These are phyloP conservation scores for Globomyces sp. DNA, from an alignment of 371 early-diverging fungal genomes.

Conservation along the genomic window DNA sequence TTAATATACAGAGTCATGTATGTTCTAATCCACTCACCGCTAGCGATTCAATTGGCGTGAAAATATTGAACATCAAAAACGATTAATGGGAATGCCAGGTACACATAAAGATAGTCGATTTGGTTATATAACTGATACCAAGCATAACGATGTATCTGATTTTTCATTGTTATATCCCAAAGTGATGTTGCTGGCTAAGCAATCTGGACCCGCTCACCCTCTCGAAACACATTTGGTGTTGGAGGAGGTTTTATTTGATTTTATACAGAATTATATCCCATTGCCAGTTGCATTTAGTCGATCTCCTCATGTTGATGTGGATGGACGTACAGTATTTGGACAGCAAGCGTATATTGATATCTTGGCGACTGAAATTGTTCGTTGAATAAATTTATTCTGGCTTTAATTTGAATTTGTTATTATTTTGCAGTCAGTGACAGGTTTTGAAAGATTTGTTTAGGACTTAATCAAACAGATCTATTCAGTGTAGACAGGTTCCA, in stretches of 20 bases:
- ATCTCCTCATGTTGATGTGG: no score
- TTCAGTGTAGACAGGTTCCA: no score
- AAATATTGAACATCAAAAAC: conserved; percentile 9
- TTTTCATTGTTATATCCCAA: conserved; percentile 27
- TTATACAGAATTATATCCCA: conserved; percentile 4
- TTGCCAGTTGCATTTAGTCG: conserved; percentile 1
- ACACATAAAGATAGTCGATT: conserved; percentile 19
- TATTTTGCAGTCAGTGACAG: no score
- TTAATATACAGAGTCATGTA: conserved; percentile 22
- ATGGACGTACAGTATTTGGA: no score
- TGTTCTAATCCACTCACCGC: background rate
- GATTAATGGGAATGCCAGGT: background rate
- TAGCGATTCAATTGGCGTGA: conserved; percentile 23
- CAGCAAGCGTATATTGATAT: no score
- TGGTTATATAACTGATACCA: conserved; percentile 26
- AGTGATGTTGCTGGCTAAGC: conserved; percentile 16
- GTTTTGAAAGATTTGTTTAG: no score
- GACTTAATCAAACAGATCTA: no score
- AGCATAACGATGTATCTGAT: conserved; percentile 35
- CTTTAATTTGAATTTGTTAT: background rate
- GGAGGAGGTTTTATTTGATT: background rate
- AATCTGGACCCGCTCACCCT: conserved; percentile 21
- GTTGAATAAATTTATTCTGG: background rate
- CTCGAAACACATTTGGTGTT: conserved; percentile 1
- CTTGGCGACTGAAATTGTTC: background rate